Conservation (phyloP, 257 asterid species). For the Gynochthodes officinalis region DNA sequence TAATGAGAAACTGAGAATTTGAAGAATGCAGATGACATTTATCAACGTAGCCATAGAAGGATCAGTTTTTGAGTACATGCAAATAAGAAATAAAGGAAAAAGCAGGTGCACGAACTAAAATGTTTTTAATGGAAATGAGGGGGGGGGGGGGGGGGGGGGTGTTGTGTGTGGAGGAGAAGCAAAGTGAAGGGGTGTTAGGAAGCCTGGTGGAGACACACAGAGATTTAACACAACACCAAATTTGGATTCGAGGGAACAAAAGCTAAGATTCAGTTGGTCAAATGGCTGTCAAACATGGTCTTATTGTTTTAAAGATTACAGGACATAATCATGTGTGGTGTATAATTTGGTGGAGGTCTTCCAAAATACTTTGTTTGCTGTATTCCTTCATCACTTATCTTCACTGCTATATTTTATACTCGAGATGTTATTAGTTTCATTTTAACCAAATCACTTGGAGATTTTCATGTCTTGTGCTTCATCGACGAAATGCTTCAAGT, state of each 20-base stretch:
- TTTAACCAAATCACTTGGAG: constrained; percentile 9
- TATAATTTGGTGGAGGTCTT: not conserved
- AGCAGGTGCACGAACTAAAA: constrained; percentile 3
- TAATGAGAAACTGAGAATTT: too few relatives aligned
- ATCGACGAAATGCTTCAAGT: not conserved
- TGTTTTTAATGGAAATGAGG: not conserved
- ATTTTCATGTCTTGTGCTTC: constrained; percentile 6
- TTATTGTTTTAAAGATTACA: constrained; percentile 2
- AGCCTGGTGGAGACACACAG: constrained; percentile 11
- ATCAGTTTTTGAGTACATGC: not conserved
- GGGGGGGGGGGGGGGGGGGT: not conserved
- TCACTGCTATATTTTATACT: not conserved
- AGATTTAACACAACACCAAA: not conserved
- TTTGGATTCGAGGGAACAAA: constrained; percentile 14
- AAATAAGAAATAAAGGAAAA: not conserved
- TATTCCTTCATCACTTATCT: not conserved
- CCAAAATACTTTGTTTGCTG: constrained; percentile 1
- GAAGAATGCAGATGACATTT: too few relatives aligned
- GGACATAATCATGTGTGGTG: constrained; percentile 12
- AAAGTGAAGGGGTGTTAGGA: constrained; percentile 5
- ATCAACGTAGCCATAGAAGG: too few relatives aligned
- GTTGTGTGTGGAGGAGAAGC: not conserved
- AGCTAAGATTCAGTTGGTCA: constrained; percentile 6
- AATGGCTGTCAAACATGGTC: not conserved
- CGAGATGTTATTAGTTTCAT: not conserved